Evolutionary conservation across 305 asterid species (phyloP).

Genomic region (Plantago rigida): DNA sequence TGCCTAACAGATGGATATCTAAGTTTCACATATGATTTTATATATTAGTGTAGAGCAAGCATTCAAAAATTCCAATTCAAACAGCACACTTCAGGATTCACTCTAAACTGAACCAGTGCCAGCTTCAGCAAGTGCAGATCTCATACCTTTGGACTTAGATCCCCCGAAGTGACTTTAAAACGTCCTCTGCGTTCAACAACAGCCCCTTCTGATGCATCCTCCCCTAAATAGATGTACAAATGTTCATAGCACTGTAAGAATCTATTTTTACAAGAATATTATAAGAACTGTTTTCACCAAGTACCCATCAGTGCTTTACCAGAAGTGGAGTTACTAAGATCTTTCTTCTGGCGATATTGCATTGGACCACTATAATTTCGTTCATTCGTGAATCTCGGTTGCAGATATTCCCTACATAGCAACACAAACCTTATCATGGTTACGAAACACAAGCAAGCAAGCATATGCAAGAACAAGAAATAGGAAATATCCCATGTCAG

Average conservation of each 20-base stretch:
- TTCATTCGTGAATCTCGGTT: constrained; percentile 45
- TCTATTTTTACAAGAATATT: constrained; percentile 3
- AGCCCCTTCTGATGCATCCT: constrained; percentile 71
- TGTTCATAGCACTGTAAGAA: constrained; percentile 1
- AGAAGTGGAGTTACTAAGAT: constrained; percentile 31
- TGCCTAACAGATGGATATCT: constrained; percentile 22
- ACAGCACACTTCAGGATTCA: too few species aligned
- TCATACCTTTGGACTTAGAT: constrained; percentile 58
- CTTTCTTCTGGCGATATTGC: constrained; percentile 65
- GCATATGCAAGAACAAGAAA: constrained; percentile 5
- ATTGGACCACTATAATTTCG: constrained; percentile 80
- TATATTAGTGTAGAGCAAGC: constrained; percentile 1
- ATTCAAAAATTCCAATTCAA: background rate
- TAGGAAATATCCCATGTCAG: background rate
- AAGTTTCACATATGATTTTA: constrained; percentile 23
- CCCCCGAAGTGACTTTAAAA: constrained; percentile 88
- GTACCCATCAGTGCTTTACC: constrained; percentile 31
- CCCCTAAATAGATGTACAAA: constrained; percentile 40
- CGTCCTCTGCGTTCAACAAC: constrained; percentile 85
- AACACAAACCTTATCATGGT: constrained; percentile 13
- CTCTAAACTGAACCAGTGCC: too few species aligned
- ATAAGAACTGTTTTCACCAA: background rate
- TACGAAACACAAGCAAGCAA: constrained; percentile 15
- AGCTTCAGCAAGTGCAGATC: background rate
- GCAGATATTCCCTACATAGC: constrained; percentile 45